These are phyloP conservation scores for Claviceps arundinis DNA, from an alignment of 2,329 filamentous ascomycete species.

Conservation along the genomic window DNA sequence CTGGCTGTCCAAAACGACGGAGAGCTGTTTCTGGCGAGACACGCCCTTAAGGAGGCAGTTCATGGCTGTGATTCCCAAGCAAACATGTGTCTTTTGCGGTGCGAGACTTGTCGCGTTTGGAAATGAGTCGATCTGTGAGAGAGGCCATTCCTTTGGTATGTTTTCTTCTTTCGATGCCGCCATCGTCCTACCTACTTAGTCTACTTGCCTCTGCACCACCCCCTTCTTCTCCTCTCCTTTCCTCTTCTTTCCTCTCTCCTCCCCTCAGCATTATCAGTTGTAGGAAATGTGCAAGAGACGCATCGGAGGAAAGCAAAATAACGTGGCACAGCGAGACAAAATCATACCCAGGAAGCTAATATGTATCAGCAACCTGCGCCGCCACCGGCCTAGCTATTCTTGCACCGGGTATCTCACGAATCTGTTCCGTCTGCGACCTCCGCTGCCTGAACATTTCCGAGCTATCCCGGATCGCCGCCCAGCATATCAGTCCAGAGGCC, in stretches of 20 bases:
- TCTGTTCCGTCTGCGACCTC: conserved; percentile 40
- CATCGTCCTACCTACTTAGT: not conserved
- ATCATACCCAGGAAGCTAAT: not conserved
- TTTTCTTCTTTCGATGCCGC: not conserved
- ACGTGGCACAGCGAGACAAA: too few species aligned
- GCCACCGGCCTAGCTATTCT: conserved; percentile 41
- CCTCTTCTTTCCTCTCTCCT: not conserved
- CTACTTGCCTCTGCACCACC: too few species aligned
- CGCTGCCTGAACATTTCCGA: conserved; percentile 34
- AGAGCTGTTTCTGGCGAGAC: conserved; percentile 6
- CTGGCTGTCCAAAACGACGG: conserved; percentile 15
- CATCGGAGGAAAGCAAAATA: too few species aligned
- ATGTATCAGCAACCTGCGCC: conserved; percentile 34
- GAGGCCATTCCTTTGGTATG: conserved; percentile 28
- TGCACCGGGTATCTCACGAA: conserved; percentile 37
- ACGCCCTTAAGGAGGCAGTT: conserved; percentile 26
- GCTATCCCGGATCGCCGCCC: conserved; percentile 21
- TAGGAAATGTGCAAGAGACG: too few species aligned
- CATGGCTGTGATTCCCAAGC: conserved; percentile 17
- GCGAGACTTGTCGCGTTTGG: conserved; percentile 19
- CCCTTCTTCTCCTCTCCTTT: not conserved
- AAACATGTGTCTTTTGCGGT: conserved; percentile 36
- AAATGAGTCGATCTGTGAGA: conserved; percentile 24
- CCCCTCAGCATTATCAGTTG: too few species aligned
- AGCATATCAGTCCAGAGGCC: conserved; percentile 16